These are phyloP conservation scores for Daedalea quercina DNA, from an alignment of 768 basidiomycete genomes.

Conservation along the genomic window DNA sequence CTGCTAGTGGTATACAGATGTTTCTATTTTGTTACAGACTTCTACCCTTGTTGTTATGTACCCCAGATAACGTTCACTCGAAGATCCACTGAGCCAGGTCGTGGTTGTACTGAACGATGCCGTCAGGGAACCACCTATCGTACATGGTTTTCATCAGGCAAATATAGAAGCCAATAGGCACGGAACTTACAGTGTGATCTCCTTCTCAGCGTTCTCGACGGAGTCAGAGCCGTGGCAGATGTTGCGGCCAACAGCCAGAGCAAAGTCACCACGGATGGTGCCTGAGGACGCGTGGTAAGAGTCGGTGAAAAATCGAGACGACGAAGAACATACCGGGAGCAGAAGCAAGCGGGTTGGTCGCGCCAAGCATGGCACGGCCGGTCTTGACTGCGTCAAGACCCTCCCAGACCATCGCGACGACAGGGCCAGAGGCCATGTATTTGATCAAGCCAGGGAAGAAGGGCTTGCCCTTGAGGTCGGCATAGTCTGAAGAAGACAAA, in stretches of 20 bases:
- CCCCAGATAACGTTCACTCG: constrained; percentile 43
- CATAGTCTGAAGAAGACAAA: constrained; percentile 63
- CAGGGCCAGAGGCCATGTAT: constrained; percentile 95
- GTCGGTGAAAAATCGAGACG: not conserved
- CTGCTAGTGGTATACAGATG: not conserved
- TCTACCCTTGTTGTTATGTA: constrained; percentile 1
- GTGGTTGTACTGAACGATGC: constrained; percentile 63
- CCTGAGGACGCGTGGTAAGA: constrained; percentile 35
- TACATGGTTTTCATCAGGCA: constrained; percentile 3
- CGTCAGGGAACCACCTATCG: constrained; percentile 88
- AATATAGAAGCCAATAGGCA: not conserved
- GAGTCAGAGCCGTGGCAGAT: constrained; percentile 90
- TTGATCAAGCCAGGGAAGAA: constrained; percentile 97
- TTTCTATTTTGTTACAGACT: constrained; percentile 1
- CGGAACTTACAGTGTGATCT: constrained; percentile 76
- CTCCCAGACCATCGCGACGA: constrained; percentile 94
- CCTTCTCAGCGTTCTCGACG: constrained; percentile 87
- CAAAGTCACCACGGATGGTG: constrained; percentile 94
- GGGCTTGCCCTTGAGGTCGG: constrained; percentile 85
- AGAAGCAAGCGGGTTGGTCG: constrained; percentile 93
- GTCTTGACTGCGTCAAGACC: constrained; percentile 93
- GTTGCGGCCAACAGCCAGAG: constrained; percentile 91
- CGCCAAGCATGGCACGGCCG: constrained; percentile 91
- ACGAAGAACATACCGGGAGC: constrained; percentile 54
- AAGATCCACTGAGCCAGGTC: constrained; percentile 69